Evolutionary conservation across 1,284 basidiomycete genomes (phyloP).

Genomic region (Violaceomyces palustris): DNA sequence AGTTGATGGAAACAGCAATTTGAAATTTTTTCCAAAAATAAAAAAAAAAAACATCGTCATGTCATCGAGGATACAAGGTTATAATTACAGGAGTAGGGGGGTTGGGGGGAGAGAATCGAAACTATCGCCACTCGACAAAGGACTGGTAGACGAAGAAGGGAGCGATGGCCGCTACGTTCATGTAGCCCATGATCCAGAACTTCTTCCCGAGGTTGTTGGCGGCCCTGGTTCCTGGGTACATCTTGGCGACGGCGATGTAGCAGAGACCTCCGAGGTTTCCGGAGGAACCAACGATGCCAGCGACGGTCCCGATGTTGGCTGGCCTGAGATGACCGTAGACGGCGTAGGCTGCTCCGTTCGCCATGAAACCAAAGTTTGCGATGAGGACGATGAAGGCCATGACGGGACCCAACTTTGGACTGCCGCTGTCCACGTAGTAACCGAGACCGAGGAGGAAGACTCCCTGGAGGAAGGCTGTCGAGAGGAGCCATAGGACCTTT

Average conservation of each 20-base stretch:
- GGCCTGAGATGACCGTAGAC: slow-evolving; percentile 37
- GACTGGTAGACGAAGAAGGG: slow-evolving; percentile 33
- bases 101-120: too few species aligned
- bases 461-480: slow-evolving; percentile 58
- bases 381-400: slow-evolving; percentile 42
- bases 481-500: slow-evolving; percentile 60
- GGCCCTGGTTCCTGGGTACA: slow-evolving; percentile 22
- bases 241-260: slow-evolving; percentile 36
- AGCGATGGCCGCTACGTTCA: slow-evolving; percentile 35
- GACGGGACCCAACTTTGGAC: slow-evolving; percentile 31
- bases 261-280: slow-evolving; percentile 42
- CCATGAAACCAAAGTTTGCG: slow-evolving; percentile 38
- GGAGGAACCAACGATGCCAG: slow-evolving; percentile 34
- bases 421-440: slow-evolving; percentile 55
- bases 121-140: too few species aligned
- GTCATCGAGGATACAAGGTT: too few species aligned
- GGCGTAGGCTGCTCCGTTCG: slow-evolving; percentile 42
- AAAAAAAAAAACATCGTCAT: too few species aligned
- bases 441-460: slow-evolving; percentile 57
- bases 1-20: too few species aligned
- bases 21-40: too few species aligned
- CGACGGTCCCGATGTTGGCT: slow-evolving; percentile 36
- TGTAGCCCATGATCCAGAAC: slow-evolving; percentile 43
- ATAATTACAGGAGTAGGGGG: too few species aligned
- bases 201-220: slow-evolving; percentile 33